These are phyloP conservation scores for Sarocladiaceae sp. DNA, from an alignment of 2,329 filamentous ascomycete species.

Conservation along the genomic window DNA sequence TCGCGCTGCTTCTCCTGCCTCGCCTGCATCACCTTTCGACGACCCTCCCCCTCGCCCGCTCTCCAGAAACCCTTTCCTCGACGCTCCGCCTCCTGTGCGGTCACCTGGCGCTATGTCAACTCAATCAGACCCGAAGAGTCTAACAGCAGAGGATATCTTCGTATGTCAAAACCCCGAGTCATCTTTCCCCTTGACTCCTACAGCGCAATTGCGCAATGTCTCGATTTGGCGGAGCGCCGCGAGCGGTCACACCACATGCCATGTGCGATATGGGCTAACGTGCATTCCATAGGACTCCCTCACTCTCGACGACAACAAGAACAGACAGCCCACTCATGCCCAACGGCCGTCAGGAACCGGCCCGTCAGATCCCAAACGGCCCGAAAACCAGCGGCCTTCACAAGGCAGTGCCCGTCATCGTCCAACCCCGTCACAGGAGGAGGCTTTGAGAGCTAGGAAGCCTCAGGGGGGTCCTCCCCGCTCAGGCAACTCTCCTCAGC, in stretches of 20 bases:
- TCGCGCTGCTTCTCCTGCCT: conserved; percentile 56
- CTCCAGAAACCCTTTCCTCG: conserved; percentile 72
- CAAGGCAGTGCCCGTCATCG: conserved; percentile 40
- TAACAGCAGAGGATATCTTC: conserved; percentile 66
- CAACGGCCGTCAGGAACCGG: conserved; percentile 25
- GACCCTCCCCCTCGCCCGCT: conserved; percentile 53
- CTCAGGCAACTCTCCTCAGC: conserved; percentile 31
- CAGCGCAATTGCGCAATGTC: conserved; percentile 1
- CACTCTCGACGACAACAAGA: conserved; percentile 54
- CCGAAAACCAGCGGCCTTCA: conserved; percentile 13
- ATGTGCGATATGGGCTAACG: conserved; percentile 7
- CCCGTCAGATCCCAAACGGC: conserved; percentile 14
- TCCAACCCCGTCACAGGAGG: conserved; percentile 60
- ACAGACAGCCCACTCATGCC: conserved; percentile 31
- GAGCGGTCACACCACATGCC: not conserved
- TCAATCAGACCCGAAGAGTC: conserved; percentile 35
- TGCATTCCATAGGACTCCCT: conserved; percentile 52
- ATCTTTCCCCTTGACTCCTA: not conserved
- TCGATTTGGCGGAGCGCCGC: not conserved
- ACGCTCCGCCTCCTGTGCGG: conserved; percentile 37
- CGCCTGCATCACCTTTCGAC: conserved; percentile 52
- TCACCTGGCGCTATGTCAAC: conserved; percentile 45
- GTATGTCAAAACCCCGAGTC: conserved; percentile 46
- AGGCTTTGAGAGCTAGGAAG: conserved; percentile 47
- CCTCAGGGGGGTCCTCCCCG: conserved; percentile 26